Evolutionary conservation across 73 alveolate species (phyloP).

Genomic region (Loxodes magnus): DNA sequence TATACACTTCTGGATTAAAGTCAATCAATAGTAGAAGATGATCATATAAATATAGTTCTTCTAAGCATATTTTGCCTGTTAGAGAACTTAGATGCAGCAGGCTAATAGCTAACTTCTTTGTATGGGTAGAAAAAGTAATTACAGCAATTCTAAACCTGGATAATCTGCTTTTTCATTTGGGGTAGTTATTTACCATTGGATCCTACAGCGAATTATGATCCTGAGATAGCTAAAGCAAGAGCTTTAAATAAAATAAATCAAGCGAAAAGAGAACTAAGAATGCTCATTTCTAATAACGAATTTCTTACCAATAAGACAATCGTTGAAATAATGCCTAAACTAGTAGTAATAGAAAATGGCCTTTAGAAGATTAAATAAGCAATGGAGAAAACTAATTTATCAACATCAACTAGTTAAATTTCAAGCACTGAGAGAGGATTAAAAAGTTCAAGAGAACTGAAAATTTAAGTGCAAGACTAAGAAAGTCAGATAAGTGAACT

Average conservation of each 20-base stretch:
- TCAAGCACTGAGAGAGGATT: background rate
- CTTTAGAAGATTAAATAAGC: background rate
- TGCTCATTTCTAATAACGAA: background rate
- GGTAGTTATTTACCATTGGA: conserved; percentile 7
- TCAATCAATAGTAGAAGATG: no score
- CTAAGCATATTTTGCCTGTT: no score
- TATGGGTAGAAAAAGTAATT: background rate
- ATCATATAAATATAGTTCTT: no score
- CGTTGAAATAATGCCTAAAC: background rate
- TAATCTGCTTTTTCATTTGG: background rate
- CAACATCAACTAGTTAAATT: background rate
- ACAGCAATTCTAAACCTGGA: background rate
- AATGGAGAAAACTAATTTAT: background rate
- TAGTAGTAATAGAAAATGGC: background rate
- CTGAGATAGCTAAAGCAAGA: background rate
- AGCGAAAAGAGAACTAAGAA: background rate
- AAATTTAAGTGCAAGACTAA: background rate
- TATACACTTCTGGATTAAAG: no score
- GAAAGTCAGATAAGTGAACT: no score
- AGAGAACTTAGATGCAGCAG: conserved; percentile 7
- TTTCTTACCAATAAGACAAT: background rate
- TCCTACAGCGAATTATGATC: background rate
- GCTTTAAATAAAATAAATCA: background rate
- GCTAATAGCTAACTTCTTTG: background rate
- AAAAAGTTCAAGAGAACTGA: background rate